Percentiles rank a stretch among this genome's conserved stretches.
Evolutionary conservation across 768 basidiomycete species (phyloP).

Genomic region (Favolaschia claudopus): DNA sequence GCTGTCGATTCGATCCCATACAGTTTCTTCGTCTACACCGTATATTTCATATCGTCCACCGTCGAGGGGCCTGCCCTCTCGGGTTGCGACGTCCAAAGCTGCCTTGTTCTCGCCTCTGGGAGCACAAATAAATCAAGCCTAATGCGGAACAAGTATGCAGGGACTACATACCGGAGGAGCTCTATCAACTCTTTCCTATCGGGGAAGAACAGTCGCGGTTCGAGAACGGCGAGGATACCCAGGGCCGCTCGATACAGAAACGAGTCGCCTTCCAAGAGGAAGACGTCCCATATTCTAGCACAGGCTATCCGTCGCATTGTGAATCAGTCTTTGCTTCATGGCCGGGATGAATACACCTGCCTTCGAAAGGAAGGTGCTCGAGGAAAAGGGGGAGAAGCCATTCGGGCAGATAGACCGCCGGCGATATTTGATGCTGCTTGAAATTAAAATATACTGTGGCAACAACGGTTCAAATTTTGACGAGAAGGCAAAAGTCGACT

Average conservation of each 20-base stretch:
- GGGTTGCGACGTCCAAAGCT: constrained; percentile 80
- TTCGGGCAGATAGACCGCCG: constrained; percentile 79
- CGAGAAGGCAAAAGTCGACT: neutral
- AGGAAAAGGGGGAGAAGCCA: constrained; percentile 87
- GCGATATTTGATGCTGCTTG: constrained; percentile 91
- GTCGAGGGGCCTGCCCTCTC: constrained; percentile 68
- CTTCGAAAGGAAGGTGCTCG: constrained; percentile 89
- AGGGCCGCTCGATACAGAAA: constrained; percentile 87
- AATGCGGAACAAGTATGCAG: constrained; percentile 5
- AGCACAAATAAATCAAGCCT: neutral
- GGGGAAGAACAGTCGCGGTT: constrained; percentile 89
- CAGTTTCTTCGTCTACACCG: constrained; percentile 81
- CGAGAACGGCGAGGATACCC: constrained; percentile 83
- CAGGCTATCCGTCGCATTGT: no score
- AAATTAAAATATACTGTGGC: constrained; percentile 89
- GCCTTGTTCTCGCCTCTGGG: constrained; percentile 87
- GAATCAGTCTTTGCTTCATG: no score
- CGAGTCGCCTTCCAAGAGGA: constrained; percentile 88
- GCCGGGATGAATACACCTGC: no score
- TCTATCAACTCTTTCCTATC: constrained; percentile 81
- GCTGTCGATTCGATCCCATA: constrained; percentile 83
- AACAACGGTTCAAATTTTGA: neutral
- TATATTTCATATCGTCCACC: constrained; percentile 88
- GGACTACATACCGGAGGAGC: constrained; percentile 58
- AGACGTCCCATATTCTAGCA: constrained; percentile 88